phyloP scores from a whole-genome alignment of 2,329 filamentous ascomycete species.

The Trichoderma sp. region DNA sequence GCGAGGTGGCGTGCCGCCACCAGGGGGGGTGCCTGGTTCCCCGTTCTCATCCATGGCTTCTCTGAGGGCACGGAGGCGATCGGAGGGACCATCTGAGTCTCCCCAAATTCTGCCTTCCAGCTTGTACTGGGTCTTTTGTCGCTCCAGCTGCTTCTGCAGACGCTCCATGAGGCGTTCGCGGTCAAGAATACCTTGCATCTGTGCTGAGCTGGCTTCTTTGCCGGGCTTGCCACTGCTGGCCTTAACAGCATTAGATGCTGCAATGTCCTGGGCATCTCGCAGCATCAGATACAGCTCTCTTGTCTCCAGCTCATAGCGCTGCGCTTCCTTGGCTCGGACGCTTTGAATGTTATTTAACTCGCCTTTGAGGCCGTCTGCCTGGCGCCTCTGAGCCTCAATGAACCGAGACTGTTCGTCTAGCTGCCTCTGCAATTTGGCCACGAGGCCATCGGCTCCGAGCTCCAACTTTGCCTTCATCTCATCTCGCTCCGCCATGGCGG shows the following conservation, averaged over 20 bases:
- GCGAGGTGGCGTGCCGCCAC: constrained; percentile 50
- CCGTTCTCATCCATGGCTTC: constrained; percentile 82
- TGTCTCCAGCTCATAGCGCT: constrained; percentile 93
- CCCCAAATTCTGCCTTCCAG: constrained; percentile 91
- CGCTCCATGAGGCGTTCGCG: constrained; percentile 89
- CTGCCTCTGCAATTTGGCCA: constrained; percentile 88
- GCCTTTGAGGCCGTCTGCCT: constrained; percentile 82
- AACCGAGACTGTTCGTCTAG: constrained; percentile 89
- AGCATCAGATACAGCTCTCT: constrained; percentile 98
- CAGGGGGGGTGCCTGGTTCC: constrained; percentile 45
- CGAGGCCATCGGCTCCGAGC: constrained; percentile 86
- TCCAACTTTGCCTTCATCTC: constrained; percentile 88
- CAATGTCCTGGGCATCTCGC: constrained; percentile 92
- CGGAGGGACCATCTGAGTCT: constrained; percentile 78
- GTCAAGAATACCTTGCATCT: constrained; percentile 90
- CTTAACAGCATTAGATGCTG: constrained; percentile 74
- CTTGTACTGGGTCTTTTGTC: constrained; percentile 97
- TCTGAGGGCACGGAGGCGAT: constrained; percentile 84
- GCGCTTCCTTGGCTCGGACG: constrained; percentile 82
- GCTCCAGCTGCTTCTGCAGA: constrained; percentile 89
- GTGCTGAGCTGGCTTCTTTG: constrained; percentile 62
- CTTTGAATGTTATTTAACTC: constrained; percentile 86
- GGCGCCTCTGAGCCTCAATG: constrained; percentile 82
- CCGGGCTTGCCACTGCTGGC: constrained; percentile 49
- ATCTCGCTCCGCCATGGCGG: constrained; percentile 92